Evolutionary conservation across 192 early-diverging fungal genomes (phyloP).

Genomic region (Allomyces javanicus): DNA sequence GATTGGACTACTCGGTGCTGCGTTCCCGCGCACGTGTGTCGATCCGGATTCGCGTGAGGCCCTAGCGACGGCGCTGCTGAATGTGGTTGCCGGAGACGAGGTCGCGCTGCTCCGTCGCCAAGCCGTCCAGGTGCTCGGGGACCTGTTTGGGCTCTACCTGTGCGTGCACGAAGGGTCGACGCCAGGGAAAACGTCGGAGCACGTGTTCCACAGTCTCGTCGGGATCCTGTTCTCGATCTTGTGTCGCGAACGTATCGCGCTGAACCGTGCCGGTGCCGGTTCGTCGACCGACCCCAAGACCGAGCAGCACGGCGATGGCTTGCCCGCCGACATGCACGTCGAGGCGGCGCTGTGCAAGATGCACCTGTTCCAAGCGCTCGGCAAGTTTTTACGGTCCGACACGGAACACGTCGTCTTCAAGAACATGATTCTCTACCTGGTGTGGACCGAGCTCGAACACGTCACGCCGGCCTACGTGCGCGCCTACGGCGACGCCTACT

Average conservation of each 20-base stretch:
- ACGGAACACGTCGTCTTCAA: neutral
- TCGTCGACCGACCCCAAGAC: neutral
- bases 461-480: neutral
- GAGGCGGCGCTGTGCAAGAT: neutral
- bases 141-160: neutral
- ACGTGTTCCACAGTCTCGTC: neutral
- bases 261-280: too few relatives aligned
- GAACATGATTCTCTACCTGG: neutral
- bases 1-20: neutral
- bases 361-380: neutral
- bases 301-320: neutral
- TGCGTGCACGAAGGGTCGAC: neutral
- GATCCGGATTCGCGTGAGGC: neutral
- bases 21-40: neutral
- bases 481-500: neutral
- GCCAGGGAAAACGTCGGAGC: neutral
- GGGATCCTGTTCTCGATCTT: too few relatives aligned
- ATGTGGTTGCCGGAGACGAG: neutral
- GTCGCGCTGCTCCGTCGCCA: neutral
- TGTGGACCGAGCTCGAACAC: neutral
- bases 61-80: neutral
- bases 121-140: neutral
- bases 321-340: neutral
- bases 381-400: neutral
- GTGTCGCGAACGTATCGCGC: too few relatives aligned